Evolutionary conservation across 257 asterid species (phyloP), one percentile per base, ranked within the genome.

Genomic region (Capsicum pubescens): DNA sequence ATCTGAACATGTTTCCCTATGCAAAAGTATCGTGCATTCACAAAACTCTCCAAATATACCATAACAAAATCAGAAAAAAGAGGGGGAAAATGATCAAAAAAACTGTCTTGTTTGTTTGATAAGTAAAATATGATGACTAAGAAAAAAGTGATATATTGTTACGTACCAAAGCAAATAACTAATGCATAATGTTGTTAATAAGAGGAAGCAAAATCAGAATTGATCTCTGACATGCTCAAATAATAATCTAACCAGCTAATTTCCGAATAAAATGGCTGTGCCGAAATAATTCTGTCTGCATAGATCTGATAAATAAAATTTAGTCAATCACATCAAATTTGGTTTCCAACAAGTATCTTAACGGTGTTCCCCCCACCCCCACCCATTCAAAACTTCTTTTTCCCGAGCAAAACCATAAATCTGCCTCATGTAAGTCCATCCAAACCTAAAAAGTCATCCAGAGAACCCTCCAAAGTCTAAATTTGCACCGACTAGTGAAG

Each of bases 391-490:
- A 76, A 21, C 61, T 76, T 76, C 8, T 52, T 26, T 76, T 76
- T 14, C 6, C 48, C 1, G 19, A 52, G 81, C 81, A 76, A 76
- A 13, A 52, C 21, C 63, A 52, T 52, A 52, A 32, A 52, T 76
- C 5, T 21, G 57, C 79, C 57, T 19, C 35, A 70, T 44, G 56
- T 44, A 17, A 35, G 21, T 76, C n/a, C 63, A 76, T 26, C 54
- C 61, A 26, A 50, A 76, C 26, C 44, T 21, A 76, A 76, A 52
- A 52, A 50, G 26, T 52, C 46, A 52, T 76, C 48, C 26, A 8
- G 81, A 76, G 15, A 76, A 76, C 81, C 46, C 81, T 52, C 81
- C 14, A 26, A 48, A 48, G 36, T 72, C 59, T 19, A 72, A 76
- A 52, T 76, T 26, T 52, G 46, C 63, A 76, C 81, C 63, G 26